Evolutionary conservation across 345 rosid species (phyloP).

Genomic region (Pseudoturritis turrita): DNA sequence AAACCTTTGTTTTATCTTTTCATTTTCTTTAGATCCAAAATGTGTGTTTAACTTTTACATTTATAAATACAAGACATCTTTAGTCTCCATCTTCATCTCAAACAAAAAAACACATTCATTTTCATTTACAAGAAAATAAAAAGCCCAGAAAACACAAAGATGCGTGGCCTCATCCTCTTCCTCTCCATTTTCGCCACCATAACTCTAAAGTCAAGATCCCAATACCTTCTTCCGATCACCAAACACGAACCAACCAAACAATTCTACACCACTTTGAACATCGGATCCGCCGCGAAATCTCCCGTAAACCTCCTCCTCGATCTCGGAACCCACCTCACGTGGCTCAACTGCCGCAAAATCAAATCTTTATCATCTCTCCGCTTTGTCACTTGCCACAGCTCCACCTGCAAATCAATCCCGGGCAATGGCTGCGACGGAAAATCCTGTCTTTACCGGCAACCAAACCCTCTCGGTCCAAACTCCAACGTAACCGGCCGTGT

Average conservation of each 20-base stretch:
- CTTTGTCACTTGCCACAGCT: conserved; percentile 13
- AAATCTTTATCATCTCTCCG: conserved; percentile 18
- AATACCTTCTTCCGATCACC: conserved; percentile 34
- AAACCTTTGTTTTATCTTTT: background rate
- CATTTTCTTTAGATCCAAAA: background rate
- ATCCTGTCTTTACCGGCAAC: conserved; percentile 2
- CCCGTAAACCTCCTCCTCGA: conserved; percentile 27
- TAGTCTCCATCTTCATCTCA: background rate
- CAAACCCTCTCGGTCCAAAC: background rate
- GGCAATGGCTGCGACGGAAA: background rate
- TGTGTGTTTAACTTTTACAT: background rate
- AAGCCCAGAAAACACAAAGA: background rate
- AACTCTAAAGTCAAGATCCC: background rate
- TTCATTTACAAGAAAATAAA: background rate
- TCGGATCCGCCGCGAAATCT: conserved; percentile 24
- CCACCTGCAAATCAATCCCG: conserved; percentile 11
- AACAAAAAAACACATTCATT: background rate
- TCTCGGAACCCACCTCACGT: conserved; percentile 16
- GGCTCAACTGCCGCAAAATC: conserved; percentile 20
- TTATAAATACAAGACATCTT: background rate
- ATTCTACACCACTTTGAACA: conserved; percentile 33
- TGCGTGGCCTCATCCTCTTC: background rate
- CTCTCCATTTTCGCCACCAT: background rate
- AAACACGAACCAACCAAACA: conserved; percentile 40
- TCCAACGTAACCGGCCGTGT: conserved; percentile 11